Conservation (phyloP, 176 grass and related monocot species). For the Aegilops umbellulata region DNA sequence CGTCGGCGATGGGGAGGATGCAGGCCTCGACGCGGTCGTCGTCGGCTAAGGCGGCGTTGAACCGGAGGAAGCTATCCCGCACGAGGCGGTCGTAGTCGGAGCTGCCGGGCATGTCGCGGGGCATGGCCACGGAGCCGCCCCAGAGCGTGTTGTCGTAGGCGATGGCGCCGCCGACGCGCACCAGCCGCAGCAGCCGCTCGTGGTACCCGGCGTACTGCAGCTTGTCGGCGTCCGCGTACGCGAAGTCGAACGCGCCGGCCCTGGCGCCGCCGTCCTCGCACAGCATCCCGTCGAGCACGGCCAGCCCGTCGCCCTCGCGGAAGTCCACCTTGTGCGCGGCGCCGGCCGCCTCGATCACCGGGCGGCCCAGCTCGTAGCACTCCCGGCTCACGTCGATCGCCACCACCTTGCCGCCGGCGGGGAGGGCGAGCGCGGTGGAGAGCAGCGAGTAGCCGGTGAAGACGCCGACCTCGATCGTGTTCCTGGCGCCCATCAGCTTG, state of each 20-base stretch:
- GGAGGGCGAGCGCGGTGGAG: conserved; percentile 53
- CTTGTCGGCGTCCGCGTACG: neutral
- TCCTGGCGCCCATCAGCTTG: conserved; percentile 56
- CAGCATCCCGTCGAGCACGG: conserved; percentile 26
- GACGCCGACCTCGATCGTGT: conserved; percentile 61
- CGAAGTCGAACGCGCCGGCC: conserved; percentile 25
- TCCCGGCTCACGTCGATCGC: conserved; percentile 51
- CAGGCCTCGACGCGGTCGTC: conserved; percentile 7
- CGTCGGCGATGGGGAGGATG: neutral
- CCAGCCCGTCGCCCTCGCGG: conserved; percentile 38
- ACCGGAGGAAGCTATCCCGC: neutral
- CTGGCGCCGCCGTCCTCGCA: conserved; percentile 4
- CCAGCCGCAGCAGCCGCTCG: conserved; percentile 50
- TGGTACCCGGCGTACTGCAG: conserved; percentile 37
- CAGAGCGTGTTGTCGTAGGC: conserved; percentile 61
- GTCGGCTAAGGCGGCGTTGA: conserved; percentile 25
- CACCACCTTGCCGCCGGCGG: conserved; percentile 48
- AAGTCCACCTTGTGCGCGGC: conserved; percentile 70
- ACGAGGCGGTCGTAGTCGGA: conserved; percentile 18
- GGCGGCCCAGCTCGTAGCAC: conserved; percentile 49
- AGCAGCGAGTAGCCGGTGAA: conserved; percentile 73
- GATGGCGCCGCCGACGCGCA: conserved; percentile 53
- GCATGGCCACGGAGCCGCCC: conserved; percentile 34
- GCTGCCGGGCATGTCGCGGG: conserved; percentile 21
- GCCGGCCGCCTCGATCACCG: conserved; percentile 62